Conservation (phyloP, 2,329 filamentous ascomycete genomes). For the Calonectria naviculata region DNA sequence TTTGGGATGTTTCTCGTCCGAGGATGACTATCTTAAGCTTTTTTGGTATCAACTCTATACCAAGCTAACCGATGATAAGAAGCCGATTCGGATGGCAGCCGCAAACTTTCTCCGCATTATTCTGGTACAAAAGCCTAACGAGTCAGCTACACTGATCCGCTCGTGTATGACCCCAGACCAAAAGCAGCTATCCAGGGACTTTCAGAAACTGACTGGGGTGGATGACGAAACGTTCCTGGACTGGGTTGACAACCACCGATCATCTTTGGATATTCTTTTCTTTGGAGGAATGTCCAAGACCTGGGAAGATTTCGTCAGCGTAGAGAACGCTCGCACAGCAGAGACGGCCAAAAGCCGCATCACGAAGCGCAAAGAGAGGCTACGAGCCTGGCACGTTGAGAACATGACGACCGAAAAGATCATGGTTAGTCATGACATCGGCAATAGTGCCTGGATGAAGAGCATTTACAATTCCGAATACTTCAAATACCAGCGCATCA, state of each 20-base stretch:
- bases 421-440: slow-evolving; percentile 84
- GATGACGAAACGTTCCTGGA: slow-evolving; percentile 89
- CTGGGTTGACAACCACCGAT: slow-evolving; percentile 88
- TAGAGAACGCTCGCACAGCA: slow-evolving; percentile 84
- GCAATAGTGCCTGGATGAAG: slow-evolving; percentile 91
- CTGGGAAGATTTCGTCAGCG: slow-evolving; percentile 89
- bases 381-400: slow-evolving; percentile 83
- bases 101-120: slow-evolving; percentile 92
- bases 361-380: slow-evolving; percentile 81
- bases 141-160: slow-evolving; percentile 79
- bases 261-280: slow-evolving; percentile 84
- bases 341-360: slow-evolving; percentile 79
- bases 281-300: slow-evolving; percentile 81
- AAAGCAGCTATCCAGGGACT: slow-evolving; percentile 77
- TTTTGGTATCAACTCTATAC: slow-evolving; percentile 95
- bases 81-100: slow-evolving; percentile 77
- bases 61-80: slow-evolving; percentile 80
- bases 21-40: slow-evolving; percentile 85
- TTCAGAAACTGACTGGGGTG: slow-evolving; percentile 85
- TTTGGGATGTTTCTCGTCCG: slow-evolving; percentile 79
- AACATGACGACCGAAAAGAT: slow-evolving; percentile 76
- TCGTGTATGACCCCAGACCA: slow-evolving; percentile 79
- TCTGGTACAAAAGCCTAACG: slow-evolving; percentile 90
- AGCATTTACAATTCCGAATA: slow-evolving; percentile 95
- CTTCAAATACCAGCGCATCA: slow-evolving; percentile 86